Conservation (phyloP, 192 early-diverging fungal species). For the Chytriomyces hyalinus region DNA sequence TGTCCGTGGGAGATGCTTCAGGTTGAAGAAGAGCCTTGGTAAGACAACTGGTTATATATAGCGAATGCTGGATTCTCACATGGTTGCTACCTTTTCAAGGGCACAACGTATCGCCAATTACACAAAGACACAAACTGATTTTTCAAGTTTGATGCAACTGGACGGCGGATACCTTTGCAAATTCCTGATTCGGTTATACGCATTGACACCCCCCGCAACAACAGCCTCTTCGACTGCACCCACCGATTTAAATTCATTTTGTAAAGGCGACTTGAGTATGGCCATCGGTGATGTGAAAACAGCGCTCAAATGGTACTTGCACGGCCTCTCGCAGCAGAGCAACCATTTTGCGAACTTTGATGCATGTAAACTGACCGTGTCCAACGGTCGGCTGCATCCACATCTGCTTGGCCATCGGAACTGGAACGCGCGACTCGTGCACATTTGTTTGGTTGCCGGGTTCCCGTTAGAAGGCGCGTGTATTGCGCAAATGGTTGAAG, state of each 20-base stretch:
- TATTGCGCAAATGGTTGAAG: not conserved
- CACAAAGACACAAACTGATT: not conserved
- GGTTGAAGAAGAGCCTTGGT: constrained; percentile 9
- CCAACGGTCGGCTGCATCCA: not conserved
- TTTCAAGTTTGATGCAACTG: not conserved
- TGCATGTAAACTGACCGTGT: not conserved
- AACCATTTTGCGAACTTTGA: not conserved
- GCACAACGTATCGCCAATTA: not conserved
- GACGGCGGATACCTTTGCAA: constrained; percentile 22
- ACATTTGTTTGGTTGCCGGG: not conserved
- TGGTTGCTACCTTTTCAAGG: not conserved
- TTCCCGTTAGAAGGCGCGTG: not conserved
- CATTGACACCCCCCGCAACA: not conserved
- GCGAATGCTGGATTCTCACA: not conserved
- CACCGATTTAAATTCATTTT: constrained; percentile 6
- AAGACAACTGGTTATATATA: not conserved
- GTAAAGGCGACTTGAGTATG: constrained; percentile 6
- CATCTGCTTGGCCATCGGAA: not conserved
- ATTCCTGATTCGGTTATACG: constrained; percentile 6
- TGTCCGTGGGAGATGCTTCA: constrained; percentile 9
- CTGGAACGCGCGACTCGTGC: not conserved
- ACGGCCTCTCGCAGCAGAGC: constrained; percentile 14
- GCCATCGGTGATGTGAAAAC: not conserved
- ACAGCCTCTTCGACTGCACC: not conserved
- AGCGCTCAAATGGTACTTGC: constrained; percentile 10